Evolutionary conservation across 2,329 filamentous ascomycete genomes (phyloP).

Genomic region (Alternaria metachromatica): DNA sequence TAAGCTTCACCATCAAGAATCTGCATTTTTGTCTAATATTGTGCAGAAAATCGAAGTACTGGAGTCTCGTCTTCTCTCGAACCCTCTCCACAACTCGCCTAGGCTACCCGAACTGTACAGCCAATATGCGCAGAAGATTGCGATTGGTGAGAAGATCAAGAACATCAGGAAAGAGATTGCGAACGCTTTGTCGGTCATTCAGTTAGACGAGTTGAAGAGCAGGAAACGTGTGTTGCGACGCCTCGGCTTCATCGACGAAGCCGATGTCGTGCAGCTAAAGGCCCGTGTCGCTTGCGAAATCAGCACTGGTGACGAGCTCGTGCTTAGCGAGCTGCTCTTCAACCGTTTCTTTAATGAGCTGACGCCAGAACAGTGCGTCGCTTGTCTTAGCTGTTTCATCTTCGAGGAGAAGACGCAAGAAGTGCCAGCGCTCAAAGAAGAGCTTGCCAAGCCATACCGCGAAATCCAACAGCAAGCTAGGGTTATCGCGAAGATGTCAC

Average conservation of each 20-base stretch:
- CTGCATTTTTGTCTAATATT: constrained; percentile 15
- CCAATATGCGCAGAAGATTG: constrained; percentile 82
- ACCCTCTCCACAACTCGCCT: constrained; percentile 90
- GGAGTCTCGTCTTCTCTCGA: constrained; percentile 85
- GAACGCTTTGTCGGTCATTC: constrained; percentile 84
- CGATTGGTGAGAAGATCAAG: constrained; percentile 80
- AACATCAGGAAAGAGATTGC: constrained; percentile 84
- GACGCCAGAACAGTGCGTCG: constrained; percentile 83
- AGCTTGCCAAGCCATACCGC: constrained; percentile 82
- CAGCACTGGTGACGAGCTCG: constrained; percentile 91
- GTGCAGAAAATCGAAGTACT: constrained; percentile 91
- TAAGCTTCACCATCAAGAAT: constrained; percentile 41
- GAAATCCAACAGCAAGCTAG: constrained; percentile 88
- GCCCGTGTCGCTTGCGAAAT: constrained; percentile 98
- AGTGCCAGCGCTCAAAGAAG: constrained; percentile 73
- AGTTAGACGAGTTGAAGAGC: constrained; percentile 94
- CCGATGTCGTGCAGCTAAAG: constrained; percentile 95
- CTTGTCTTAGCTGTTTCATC: constrained; percentile 90
- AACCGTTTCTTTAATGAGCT: constrained; percentile 98
- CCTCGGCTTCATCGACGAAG: constrained; percentile 93
- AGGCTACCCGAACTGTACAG: constrained; percentile 84
- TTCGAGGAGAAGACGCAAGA: constrained; percentile 95
- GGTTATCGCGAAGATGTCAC: constrained; percentile 88
- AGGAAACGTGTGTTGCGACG: constrained; percentile 94
- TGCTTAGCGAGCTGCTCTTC: constrained; percentile 91